These are phyloP conservation scores for Jaltomata sinuosa DNA, from an alignment of 257 asterid genomes.

Conservation along the genomic window DNA sequence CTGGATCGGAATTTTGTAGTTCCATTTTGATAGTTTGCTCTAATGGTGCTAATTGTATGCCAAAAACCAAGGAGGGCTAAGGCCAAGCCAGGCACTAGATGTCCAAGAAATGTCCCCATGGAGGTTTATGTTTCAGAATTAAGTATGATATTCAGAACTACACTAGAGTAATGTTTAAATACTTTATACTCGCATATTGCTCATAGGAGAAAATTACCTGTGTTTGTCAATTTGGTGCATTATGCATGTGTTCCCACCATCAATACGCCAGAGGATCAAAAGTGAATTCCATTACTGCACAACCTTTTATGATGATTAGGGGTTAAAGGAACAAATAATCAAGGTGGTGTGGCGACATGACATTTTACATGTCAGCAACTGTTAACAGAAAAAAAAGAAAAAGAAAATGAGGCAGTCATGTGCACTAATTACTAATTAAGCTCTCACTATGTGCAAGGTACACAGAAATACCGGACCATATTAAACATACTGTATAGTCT, in stretches of 20 bases:
- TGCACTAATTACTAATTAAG: not conserved
- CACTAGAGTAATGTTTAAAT: slow-evolving; percentile 24
- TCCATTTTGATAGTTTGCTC: slow-evolving; percentile 30
- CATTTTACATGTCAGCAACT: not conserved
- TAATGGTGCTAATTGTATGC: slow-evolving; percentile 52
- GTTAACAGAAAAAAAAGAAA: not conserved
- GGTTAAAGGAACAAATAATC: not conserved
- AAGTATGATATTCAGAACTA: slow-evolving; percentile 1
- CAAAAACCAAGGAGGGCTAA: slow-evolving; percentile 63
- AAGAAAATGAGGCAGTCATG: not conserved
- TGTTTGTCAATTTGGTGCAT: slow-evolving; percentile 40
- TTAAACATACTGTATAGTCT: fast-evolving
- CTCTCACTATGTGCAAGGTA: not conserved
- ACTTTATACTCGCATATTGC: not conserved
- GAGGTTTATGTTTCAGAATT: not conserved
- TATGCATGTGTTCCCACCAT: slow-evolving; percentile 71
- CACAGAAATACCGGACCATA: fast-evolving
- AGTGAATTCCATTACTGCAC: not conserved
- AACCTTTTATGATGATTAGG: not conserved
- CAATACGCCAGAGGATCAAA: not conserved
- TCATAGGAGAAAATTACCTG: not conserved
- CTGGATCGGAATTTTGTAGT: slow-evolving; percentile 40
- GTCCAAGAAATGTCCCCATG: slow-evolving; percentile 67
- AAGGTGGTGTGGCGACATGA: not conserved
- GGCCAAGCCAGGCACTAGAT: slow-evolving; percentile 57